Percentiles rank a stretch among this genome's conserved stretches.
Conservation (phyloP, 768 basidiomycete genomes). For the Flagelloscypha sp. region DNA sequence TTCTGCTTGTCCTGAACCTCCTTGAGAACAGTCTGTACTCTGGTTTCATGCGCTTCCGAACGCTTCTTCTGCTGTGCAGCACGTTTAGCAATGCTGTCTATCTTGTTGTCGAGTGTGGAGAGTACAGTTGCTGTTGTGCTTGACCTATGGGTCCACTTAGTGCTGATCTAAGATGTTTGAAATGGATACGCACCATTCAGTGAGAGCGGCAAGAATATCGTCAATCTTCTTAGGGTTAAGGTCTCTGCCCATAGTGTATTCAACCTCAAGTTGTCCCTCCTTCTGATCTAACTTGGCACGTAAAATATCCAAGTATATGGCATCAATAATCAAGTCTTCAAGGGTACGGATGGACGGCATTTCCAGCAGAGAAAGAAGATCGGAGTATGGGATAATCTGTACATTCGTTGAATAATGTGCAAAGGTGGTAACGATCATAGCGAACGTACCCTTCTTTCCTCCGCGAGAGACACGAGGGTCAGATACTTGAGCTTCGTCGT, state of each 20-base stretch:
- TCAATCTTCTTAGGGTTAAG: conserved; percentile 69
- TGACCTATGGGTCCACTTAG: conserved; percentile 39
- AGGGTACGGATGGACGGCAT: conserved; percentile 78
- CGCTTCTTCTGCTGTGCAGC: conserved; percentile 28
- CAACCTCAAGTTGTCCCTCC: conserved; percentile 80
- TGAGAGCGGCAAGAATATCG: conserved; percentile 48
- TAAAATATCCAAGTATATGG: conserved; percentile 86
- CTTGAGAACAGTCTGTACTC: conserved; percentile 44
- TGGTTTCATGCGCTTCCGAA: conserved; percentile 49
- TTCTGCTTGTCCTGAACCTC: conserved; percentile 60
- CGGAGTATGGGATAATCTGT: conserved; percentile 77
- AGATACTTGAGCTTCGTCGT: conserved; percentile 87
- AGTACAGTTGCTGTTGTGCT: conserved; percentile 65
- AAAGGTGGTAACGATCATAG: neutral
- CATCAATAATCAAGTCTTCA: conserved; percentile 95
- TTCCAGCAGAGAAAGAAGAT: conserved; percentile 62
- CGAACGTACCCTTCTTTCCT: conserved; percentile 60
- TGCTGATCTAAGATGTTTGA: neutral
- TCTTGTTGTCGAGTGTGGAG: conserved; percentile 61
- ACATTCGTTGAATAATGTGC: conserved; percentile 2
- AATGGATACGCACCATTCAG: conserved; percentile 50
- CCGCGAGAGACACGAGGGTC: conserved; percentile 78
- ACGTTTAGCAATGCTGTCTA: conserved; percentile 45
- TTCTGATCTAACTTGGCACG: conserved; percentile 92
- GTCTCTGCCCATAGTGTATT: conserved; percentile 90